Conservation (phyloP, 2,329 filamentous ascomycete genomes). For the Trichoderma hamatum region DNA sequence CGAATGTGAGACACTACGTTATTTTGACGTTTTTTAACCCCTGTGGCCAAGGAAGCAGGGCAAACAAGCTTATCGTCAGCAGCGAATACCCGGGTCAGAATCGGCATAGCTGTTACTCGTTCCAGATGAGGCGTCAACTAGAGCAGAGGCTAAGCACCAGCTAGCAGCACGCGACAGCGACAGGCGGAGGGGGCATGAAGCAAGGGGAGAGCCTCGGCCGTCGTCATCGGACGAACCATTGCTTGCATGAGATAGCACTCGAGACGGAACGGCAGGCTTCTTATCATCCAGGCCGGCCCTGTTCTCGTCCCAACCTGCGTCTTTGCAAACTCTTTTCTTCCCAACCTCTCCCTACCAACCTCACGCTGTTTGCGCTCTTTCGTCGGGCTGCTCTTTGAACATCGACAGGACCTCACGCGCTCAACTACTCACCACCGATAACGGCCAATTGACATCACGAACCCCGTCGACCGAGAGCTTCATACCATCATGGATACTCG, state of each 20-base stretch:
- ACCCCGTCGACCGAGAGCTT: background rate
- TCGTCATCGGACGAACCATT: constrained; percentile 20
- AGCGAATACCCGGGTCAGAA: constrained; percentile 14
- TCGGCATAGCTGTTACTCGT: constrained; percentile 15
- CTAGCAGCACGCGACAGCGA: constrained; percentile 20
- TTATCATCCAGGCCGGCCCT: constrained; percentile 16
- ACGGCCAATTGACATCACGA: background rate
- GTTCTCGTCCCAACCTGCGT: background rate
- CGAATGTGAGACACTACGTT: background rate
- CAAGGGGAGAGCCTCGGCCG: constrained; percentile 1
- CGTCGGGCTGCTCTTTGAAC: background rate
- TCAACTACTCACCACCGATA: background rate
- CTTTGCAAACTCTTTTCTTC: background rate
- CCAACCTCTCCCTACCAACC: background rate
- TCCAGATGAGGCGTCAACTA: constrained; percentile 15
- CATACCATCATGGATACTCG: constrained; percentile 5
- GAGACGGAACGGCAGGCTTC: constrained; percentile 5
- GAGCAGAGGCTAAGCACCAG: constrained; percentile 5
- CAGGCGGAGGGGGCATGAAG: constrained; percentile 8
- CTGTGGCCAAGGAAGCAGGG: background rate
- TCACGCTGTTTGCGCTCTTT: background rate
- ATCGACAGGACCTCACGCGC: background rate
- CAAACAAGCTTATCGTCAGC: constrained; percentile 24
- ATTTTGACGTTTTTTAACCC: background rate
- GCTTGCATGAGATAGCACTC: background rate